These are phyloP conservation scores for Aureococcus anophagefferens DNA, from an alignment of 108 stramenopile genomes.

Conservation along the genomic window DNA sequence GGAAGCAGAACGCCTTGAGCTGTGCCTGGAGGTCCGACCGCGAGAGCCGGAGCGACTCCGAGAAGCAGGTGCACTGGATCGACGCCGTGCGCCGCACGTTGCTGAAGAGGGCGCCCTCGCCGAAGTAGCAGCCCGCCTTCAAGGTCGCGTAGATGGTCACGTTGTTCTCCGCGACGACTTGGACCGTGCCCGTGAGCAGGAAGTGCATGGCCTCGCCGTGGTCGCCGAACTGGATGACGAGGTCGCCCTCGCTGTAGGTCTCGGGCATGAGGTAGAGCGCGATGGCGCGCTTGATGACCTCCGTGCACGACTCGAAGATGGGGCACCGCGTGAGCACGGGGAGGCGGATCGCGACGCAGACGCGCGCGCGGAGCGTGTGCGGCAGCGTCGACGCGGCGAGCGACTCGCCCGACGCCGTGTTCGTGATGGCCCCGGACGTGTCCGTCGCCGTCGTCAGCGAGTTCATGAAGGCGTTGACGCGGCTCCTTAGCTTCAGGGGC, in stretches of 20 bases:
- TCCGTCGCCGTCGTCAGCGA: slow-evolving; percentile 29
- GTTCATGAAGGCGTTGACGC: slow-evolving; percentile 38
- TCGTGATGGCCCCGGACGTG: background rate
- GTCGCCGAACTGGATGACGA: slow-evolving; percentile 39
- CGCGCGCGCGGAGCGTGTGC: slow-evolving; percentile 10
- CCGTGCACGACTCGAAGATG: slow-evolving; percentile 42
- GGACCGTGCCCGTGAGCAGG: slow-evolving; percentile 35
- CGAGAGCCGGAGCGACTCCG: slow-evolving; percentile 31
- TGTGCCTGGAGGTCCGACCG: slow-evolving; percentile 35
- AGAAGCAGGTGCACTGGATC: slow-evolving; percentile 31
- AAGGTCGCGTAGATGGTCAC: slow-evolving; percentile 43
- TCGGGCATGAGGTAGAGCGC: slow-evolving; percentile 27
- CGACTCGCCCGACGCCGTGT: background rate
- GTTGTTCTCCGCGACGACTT: slow-evolving; percentile 29
- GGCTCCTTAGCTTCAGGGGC: slow-evolving; percentile 20
- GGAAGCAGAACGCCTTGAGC: slow-evolving; percentile 29
- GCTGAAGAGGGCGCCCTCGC: slow-evolving; percentile 51
- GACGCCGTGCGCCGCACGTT: slow-evolving; percentile 40
- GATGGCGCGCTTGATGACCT: slow-evolving; percentile 37
- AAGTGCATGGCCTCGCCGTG: slow-evolving; percentile 54
- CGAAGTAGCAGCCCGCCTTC: slow-evolving; percentile 43
- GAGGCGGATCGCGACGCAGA: slow-evolving; percentile 3
- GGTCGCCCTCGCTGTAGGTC: slow-evolving; percentile 33
- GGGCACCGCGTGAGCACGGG: slow-evolving; percentile 27
- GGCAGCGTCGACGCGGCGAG: slow-evolving; percentile 4